phyloP scores from a whole-genome alignment of 1,284 basidiomycete genomes.

The Ceratobasidium sp. region DNA sequence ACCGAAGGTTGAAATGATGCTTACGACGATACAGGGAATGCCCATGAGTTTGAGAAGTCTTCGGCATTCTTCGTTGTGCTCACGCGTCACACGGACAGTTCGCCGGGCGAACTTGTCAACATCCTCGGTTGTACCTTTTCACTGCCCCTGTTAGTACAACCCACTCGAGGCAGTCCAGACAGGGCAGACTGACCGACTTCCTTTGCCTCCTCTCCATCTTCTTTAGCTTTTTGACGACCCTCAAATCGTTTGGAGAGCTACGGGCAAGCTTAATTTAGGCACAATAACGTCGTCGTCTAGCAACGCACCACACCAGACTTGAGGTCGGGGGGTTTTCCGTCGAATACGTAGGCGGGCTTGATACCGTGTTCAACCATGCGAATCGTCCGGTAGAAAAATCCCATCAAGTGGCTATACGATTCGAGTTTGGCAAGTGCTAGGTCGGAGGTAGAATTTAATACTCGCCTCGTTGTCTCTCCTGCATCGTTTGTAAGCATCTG shows the following conservation, averaged over 20 bases:
- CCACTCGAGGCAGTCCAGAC: not conserved
- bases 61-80: conserved; percentile 97
- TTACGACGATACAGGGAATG: conserved; percentile 90
- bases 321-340: conserved; percentile 97
- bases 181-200: conserved; percentile 76
- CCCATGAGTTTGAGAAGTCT: conserved; percentile 94
- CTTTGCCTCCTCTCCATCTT: conserved; percentile 95
- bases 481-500: conserved; percentile 97
- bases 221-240: conserved; percentile 90
- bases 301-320: conserved; percentile 92
- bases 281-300: not conserved
- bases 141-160: conserved; percentile 48
- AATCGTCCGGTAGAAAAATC: conserved; percentile 97
- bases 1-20: conserved; percentile 53
- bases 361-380: conserved; percentile 99
- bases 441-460: conserved; percentile 6
- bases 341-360: conserved; percentile 98
- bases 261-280: conserved; percentile 32
- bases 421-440: not conserved
- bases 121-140: conserved; percentile 85
- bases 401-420: conserved; percentile 87
- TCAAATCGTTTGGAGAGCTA: conserved; percentile 95
- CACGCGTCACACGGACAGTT: conserved; percentile 93
- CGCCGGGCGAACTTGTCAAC: conserved; percentile 91
- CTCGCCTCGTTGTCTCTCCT: conserved; percentile 91